These are phyloP conservation scores for Solanum phureja DNA, from an alignment of 257 asterid species.

Conservation along the genomic window DNA sequence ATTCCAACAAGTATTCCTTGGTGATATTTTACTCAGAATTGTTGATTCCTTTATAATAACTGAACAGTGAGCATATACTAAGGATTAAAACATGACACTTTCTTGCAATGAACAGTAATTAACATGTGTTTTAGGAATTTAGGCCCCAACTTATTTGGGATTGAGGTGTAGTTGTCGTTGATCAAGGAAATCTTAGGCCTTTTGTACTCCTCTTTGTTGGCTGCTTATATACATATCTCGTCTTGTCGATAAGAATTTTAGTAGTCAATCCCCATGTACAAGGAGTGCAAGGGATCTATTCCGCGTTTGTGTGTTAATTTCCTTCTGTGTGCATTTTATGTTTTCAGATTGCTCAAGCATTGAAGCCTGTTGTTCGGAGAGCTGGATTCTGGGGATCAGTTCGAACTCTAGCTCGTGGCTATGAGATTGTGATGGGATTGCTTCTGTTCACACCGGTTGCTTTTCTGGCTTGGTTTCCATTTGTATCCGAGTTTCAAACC, in stretches of 20 bases:
- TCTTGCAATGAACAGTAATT: background rate
- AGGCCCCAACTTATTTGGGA: background rate
- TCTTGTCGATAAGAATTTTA: background rate
- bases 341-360: conserved; percentile 91
- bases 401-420: conserved; percentile 77
- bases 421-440: conserved; percentile 82
- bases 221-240: background rate
- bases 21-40: background rate
- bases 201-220: background rate
- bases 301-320: background rate
- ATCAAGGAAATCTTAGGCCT: background rate
- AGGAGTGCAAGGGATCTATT: background rate
- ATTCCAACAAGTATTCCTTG: background rate
- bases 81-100: background rate
- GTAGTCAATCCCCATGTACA: background rate
- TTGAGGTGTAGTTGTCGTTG: background rate
- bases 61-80: background rate
- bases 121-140: background rate
- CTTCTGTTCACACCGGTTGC: conserved; percentile 91
- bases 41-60: background rate
- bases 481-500: conserved; percentile 93
- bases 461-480: conserved; percentile 95
- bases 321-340: background rate
- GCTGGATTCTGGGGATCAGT: conserved; percentile 93
- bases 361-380: conserved; percentile 60